phyloP scores from a whole-genome alignment of 768 basidiomycete genomes.

The Suillus subalutaceus region DNA sequence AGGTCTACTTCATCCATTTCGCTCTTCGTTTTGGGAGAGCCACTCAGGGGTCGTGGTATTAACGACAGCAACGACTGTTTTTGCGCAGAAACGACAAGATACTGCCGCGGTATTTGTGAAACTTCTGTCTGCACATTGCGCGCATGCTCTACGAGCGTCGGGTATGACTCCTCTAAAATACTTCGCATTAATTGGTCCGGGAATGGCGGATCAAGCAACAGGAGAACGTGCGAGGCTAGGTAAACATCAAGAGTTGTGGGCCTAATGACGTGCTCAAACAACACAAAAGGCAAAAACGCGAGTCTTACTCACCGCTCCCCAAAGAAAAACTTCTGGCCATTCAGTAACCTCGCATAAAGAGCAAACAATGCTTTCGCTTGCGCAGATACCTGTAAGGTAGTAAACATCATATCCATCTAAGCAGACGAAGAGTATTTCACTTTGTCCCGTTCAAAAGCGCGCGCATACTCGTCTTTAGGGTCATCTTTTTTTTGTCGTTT shows the following conservation, averaged over 20 bases:
- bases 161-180: slow-evolving; percentile 58
- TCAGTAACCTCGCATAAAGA: slow-evolving; percentile 59
- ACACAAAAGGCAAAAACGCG: slow-evolving; percentile 1
- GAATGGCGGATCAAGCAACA: slow-evolving; percentile 60
- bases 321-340: slow-evolving; percentile 52
- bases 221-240: slow-evolving; percentile 68
- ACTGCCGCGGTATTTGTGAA: slow-evolving; percentile 29
- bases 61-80: slow-evolving; percentile 43
- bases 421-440: slow-evolving; percentile 25
- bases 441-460: slow-evolving; percentile 67
- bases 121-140: slow-evolving; percentile 45
- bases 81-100: slow-evolving; percentile 21
- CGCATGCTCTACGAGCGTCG: slow-evolving; percentile 61
- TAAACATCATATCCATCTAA: background rate
- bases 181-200: slow-evolving; percentile 61
- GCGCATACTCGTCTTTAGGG: slow-evolving; percentile 45
- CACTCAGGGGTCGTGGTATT: slow-evolving; percentile 34
- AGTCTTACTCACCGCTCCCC: slow-evolving; percentile 44
- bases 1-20: slow-evolving; percentile 43
- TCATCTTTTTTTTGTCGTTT: slow-evolving; percentile 35
- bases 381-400: slow-evolving; percentile 46
- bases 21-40: slow-evolving; percentile 15
- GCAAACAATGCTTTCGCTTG: slow-evolving; percentile 60
- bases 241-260: slow-evolving; percentile 65
- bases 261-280: slow-evolving; percentile 36